These are phyloP conservation scores for Sordariomycetes sp. DNA, from an alignment of 2,329 filamentous ascomycete species.

Conservation along the genomic window DNA sequence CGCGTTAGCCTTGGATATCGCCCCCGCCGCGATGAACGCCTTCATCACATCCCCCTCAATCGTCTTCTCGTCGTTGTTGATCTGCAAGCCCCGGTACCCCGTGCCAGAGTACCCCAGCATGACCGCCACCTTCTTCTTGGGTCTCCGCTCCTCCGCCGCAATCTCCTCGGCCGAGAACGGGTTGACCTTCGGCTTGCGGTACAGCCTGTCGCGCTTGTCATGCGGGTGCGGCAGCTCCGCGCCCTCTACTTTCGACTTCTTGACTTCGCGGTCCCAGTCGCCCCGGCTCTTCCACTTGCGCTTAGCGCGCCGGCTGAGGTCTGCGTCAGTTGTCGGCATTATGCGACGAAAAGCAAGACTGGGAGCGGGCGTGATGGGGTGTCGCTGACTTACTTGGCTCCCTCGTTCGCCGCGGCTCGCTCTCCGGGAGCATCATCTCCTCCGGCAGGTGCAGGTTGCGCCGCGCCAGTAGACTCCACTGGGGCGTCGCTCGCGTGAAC, in stretches of 20 bases:
- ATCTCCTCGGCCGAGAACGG: slow-evolving; percentile 66
- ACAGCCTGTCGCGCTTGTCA: slow-evolving; percentile 7
- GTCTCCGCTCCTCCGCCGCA: slow-evolving; percentile 69
- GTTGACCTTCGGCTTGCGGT: slow-evolving; percentile 17
- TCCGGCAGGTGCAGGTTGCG: slow-evolving; percentile 1
- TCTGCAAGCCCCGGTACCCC: slow-evolving; percentile 95
- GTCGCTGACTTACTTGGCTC: not conserved
- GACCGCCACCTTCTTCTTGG: slow-evolving; percentile 94
- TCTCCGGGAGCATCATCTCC: not conserved
- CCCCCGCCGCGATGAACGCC: slow-evolving; percentile 80
- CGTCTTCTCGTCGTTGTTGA: slow-evolving; percentile 70
- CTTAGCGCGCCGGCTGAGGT: not conserved
- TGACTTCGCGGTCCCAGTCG: not conserved
- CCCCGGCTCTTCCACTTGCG: not conserved
- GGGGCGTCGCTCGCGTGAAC: not conserved
- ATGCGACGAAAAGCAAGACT: not conserved
- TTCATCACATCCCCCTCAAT: slow-evolving; percentile 93
- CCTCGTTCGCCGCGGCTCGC: not conserved
- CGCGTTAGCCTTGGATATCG: slow-evolving; percentile 93
- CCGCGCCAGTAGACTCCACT: not conserved
- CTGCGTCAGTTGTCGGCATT: slow-evolving; percentile 3
- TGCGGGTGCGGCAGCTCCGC: slow-evolving; percentile 5
- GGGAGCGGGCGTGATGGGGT: not conserved
- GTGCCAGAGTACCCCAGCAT: slow-evolving; percentile 92
- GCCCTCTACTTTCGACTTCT: slow-evolving; percentile 7